phyloP scores from a whole-genome alignment of 176 grass and related monocot genomes.

The Alopecurus myosuroides region DNA sequence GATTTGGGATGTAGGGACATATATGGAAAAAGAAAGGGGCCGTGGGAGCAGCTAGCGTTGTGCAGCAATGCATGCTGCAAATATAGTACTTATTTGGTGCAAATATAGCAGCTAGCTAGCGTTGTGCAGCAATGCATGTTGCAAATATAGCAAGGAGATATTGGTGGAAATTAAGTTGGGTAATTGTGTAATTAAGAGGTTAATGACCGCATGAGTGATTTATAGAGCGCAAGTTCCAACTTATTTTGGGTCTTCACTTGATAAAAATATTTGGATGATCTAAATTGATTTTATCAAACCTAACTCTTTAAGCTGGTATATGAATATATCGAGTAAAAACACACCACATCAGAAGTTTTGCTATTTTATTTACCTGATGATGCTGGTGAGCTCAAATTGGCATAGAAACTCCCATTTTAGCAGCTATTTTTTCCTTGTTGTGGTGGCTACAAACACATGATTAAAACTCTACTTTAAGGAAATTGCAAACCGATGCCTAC shows the following conservation, averaged over 20 bases:
- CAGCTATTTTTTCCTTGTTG: background rate
- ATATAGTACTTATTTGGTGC: too few relatives aligned
- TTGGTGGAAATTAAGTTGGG: too few relatives aligned
- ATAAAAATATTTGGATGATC: background rate
- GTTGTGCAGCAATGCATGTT: too few relatives aligned
- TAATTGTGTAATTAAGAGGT: too few relatives aligned
- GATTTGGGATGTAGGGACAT: too few relatives aligned
- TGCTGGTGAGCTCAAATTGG: background rate
- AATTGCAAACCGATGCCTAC: background rate
- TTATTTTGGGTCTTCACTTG: background rate
- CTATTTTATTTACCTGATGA: background rate
- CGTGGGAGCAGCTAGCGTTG: too few relatives aligned
- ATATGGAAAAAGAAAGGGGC: too few relatives aligned
- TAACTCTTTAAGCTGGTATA: background rate
- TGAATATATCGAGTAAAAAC: background rate
- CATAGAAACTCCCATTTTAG: background rate
- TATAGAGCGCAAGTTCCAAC: background rate
- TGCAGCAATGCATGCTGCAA: too few relatives aligned
- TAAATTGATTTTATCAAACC: background rate
- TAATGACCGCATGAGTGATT: too few relatives aligned
- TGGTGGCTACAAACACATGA: background rate
- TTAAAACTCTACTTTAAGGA: background rate
- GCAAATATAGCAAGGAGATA: too few relatives aligned
- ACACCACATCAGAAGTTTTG: background rate
- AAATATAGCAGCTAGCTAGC: too few relatives aligned